Conservation (phyloP, 2,329 filamentous ascomycete genomes). For the Ophiostoma novo-ulmi region DNA sequence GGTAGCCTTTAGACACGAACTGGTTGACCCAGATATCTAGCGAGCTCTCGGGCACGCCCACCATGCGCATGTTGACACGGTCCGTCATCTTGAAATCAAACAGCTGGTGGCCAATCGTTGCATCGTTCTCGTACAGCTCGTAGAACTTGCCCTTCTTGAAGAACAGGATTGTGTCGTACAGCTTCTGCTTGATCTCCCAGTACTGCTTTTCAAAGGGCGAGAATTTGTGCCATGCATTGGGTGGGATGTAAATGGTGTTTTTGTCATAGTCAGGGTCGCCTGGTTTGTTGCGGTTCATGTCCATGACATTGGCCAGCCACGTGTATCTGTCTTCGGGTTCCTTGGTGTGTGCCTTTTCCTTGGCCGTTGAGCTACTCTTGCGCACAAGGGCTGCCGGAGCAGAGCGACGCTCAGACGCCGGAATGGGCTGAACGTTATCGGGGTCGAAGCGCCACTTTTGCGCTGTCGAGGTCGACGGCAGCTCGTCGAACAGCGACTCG, state of each 20-base stretch:
- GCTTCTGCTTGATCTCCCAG: conserved; percentile 98
- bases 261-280: conserved; percentile 87
- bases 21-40: conserved; percentile 97
- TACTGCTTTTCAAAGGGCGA: conserved; percentile 97
- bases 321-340: conserved; percentile 83
- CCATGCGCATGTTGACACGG: conserved; percentile 99
- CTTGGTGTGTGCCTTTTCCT: conserved; percentile 68
- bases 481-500: conserved; percentile 51
- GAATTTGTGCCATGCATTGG: conserved; percentile 72
- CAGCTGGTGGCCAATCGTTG: conserved; percentile 89
- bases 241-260: conserved; percentile 83
- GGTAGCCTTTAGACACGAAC: conserved; percentile 96
- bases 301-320: conserved; percentile 81
- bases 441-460: conserved; percentile 72
- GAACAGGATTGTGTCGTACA: conserved; percentile 96
- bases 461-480: conserved; percentile 64
- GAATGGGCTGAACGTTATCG: conserved; percentile 39
- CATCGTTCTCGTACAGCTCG: conserved; percentile 96
- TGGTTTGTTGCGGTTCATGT: conserved; percentile 74
- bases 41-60: conserved; percentile 91
- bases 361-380: conserved; percentile 34
- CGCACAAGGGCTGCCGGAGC: conserved; percentile 26
- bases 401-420: conserved; percentile 22
- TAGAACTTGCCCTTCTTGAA: conserved; percentile 99
- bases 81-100: conserved; percentile 98